Conservation (phyloP, 2,329 filamentous ascomycete genomes). For the Colletotrichum eleusines region DNA sequence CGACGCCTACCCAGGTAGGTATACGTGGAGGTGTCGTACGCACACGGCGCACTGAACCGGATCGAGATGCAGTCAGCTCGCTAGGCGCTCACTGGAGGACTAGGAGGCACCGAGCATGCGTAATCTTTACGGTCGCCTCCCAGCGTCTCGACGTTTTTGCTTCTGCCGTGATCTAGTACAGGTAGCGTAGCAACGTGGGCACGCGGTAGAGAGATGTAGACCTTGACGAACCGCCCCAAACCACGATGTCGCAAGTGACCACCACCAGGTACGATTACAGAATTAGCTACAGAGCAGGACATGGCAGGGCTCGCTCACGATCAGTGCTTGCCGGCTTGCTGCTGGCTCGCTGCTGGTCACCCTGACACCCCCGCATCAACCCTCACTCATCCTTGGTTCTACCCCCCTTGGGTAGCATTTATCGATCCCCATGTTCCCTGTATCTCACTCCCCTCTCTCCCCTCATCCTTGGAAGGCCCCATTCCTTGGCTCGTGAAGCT, state of each 20-base stretch:
- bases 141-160: not conserved
- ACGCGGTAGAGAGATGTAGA: not conserved
- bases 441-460: conserved; percentile 23
- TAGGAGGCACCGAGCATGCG: not conserved
- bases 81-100: not conserved
- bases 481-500: conserved; percentile 31
- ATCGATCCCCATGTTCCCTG: conserved; percentile 32
- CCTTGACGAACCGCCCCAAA: not conserved
- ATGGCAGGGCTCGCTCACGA: conserved; percentile 17
- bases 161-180: not conserved
- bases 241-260: not conserved
- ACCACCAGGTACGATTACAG: no score
- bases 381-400: no score
- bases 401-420: no score
- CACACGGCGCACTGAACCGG: not conserved
- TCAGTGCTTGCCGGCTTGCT: no score
- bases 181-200: not conserved
- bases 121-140: not conserved
- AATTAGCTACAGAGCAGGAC: not conserved
- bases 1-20: not conserved
- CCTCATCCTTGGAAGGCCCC: conserved; percentile 4
- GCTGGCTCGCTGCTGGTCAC: conserved; percentile 17
- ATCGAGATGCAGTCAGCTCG: not conserved
- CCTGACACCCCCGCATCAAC: conserved; percentile 20
- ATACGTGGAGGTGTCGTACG: not conserved